phyloP scores from a whole-genome alignment of 495 filamentous ascomycete species.

The Chlorociboria aeruginascens region DNA sequence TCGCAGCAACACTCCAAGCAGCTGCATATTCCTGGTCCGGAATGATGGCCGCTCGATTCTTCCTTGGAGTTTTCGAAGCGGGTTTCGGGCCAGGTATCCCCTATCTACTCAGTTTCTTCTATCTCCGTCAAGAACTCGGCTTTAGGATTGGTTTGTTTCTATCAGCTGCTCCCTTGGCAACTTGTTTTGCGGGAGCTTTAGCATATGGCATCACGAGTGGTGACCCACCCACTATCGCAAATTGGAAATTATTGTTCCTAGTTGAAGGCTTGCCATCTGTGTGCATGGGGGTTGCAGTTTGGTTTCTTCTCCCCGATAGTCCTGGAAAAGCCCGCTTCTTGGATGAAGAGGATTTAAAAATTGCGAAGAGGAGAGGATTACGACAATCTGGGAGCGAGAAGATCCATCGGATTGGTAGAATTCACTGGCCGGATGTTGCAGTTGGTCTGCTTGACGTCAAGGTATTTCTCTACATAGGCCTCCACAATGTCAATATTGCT shows the following conservation, averaged over 20 bases:
- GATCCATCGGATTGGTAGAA: slow-evolving; percentile 29
- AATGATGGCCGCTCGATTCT: slow-evolving; percentile 54
- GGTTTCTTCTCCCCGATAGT: slow-evolving; percentile 58
- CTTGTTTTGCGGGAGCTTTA: slow-evolving; percentile 70
- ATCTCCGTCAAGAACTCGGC: slow-evolving; percentile 65
- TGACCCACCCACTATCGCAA: slow-evolving; percentile 39
- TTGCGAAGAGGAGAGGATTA: slow-evolving; percentile 51
- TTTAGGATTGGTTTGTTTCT: slow-evolving; percentile 67
- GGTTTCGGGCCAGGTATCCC: slow-evolving; percentile 62
- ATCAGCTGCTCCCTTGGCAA: slow-evolving; percentile 68
- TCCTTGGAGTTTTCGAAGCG: slow-evolving; percentile 56
- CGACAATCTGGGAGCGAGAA: slow-evolving; percentile 47
- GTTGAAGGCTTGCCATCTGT: slow-evolving; percentile 72
- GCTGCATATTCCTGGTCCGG: slow-evolving; percentile 47
- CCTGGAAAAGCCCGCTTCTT: slow-evolving; percentile 60
- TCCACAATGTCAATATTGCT: slow-evolving; percentile 58
- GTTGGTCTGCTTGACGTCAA: slow-evolving; percentile 47
- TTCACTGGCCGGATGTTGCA: slow-evolving; percentile 48
- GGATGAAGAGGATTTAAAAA: slow-evolving; percentile 54
- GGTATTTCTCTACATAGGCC: slow-evolving; percentile 27
- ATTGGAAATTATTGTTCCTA: slow-evolving; percentile 73
- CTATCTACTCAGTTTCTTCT: slow-evolving; percentile 75
- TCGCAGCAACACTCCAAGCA: slow-evolving; percentile 49
- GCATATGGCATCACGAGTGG: slow-evolving; percentile 75
- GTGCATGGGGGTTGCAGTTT: slow-evolving; percentile 51